Evolutionary conservation across 192 early-diverging fungal species (phyloP), one percentile per base, ranked within the genome.

Genomic region (Entomortierella chlamydospora): DNA sequence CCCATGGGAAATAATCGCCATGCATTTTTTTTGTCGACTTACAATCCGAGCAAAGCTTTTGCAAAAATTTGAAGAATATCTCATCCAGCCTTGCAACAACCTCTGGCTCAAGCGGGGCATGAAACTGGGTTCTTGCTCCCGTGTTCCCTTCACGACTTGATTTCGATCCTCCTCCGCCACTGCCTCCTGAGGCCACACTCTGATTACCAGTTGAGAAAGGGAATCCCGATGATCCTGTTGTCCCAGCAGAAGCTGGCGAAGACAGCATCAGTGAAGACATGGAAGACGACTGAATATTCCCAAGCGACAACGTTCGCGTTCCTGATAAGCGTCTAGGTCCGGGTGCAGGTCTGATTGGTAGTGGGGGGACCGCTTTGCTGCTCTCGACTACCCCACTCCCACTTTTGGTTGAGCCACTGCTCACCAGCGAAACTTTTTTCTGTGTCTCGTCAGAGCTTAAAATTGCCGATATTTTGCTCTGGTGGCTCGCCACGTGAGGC

Each of bases 21-120:
- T n/a, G n/a, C n/a, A n/a, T 22, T 59, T 4, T 45, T 56, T 53
- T 2, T 49, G 34, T 31, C 26, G 11, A 82, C 73, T 87, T 90
- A 87, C 87, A 82, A 64, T 92, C 83, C 3, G 91, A 92, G 63
- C 91, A 92, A 23, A 92, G 83, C 45, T 83, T 76, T 67, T 90
- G 86, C 25, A 92, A 85, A 54, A 91, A 92, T 47, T 82, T 88
- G 76, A 90, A 85, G 56, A 92, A 92, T 4, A 92, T 81, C 53
- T 86, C 89, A 81, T 91, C 89, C 57, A 92, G 82, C 55, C 81
- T 71, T 17, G 73, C 61, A 57, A 87, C 71, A 10, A 91, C 81
- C 11, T 70, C 69, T 10, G 84, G 82, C 45, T 83, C 84, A 31
- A 85, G 28, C 4, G 79, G 82, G 33, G 81, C 74, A 79, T 84